Evolutionary conservation across 192 early-diverging fungal species (phyloP), one percentile per base, ranked within the genome.

Genomic region (Backusella tarrabulga): DNA sequence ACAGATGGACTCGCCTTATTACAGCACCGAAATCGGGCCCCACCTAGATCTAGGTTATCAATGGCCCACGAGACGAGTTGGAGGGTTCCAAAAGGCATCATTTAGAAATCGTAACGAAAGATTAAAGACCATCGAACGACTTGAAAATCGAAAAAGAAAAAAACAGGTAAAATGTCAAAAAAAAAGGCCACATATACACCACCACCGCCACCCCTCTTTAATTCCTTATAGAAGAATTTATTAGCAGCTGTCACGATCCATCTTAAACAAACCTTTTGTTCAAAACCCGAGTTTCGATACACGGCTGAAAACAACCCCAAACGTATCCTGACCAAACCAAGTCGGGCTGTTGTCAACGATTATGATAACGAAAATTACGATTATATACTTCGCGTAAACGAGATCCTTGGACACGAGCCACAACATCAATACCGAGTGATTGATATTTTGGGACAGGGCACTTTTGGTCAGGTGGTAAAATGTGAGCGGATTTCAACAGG

Each of bases 381-480:
- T 81, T 99, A 98, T 81, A 95, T 99, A 72, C 87, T 99, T 38
- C 95, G 95, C 79, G 97, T 98, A 71, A 97, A 97, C 79, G 98
- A 99, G 77, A 91, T 97, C 9, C 83, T 99, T 11, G 97, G 97
- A 23, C 88, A 87, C 29, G 91, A 93, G 71, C 94, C 95, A 41
- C 93, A 95, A 4, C 93, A 94, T 71, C 90, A 95, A 93, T 95
- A 96, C 84, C 81, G 93, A 42, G 97, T 99, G 70, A 77, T 97
- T 74, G 97, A 98, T 83, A 88, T 96, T 41, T 85, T 99, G 8
- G 98, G 98, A 8, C 92, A 95, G 83, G 98, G 98, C 60, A 98
- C 98, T 6, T 99, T 98, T 90, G 98, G 98, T 11, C 98, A 99
- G 83, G 98, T 99, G 6, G 97, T 97, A 40, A 97, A 96, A 80